Conservation (phyloP, 1,284 basidiomycete genomes). For the Marasmius tenuissimus region DNA sequence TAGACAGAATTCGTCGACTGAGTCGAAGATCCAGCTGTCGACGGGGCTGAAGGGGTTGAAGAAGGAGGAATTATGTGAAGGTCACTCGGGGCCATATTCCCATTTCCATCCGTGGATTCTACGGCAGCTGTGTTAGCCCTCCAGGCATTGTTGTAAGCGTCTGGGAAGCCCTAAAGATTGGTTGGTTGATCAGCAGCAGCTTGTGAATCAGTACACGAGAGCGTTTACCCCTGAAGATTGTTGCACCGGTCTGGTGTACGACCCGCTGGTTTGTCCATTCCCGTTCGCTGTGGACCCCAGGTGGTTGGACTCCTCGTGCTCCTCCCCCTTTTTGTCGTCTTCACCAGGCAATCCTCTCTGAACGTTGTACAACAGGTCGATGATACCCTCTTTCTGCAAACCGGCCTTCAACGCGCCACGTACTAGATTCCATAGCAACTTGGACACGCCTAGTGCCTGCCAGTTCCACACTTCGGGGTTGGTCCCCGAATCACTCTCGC, state of each 20-base stretch:
- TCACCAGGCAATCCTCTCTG: constrained; percentile 52
- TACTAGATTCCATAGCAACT: constrained; percentile 68
- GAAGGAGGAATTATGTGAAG: neutral
- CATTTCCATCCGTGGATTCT: constrained; percentile 12
- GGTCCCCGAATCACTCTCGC: constrained; percentile 53
- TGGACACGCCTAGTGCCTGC: constrained; percentile 67
- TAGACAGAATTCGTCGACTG: neutral
- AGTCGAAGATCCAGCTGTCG: neutral
- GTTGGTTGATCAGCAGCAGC: neutral
- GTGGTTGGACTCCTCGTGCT: constrained; percentile 31
- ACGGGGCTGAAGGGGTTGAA: neutral
- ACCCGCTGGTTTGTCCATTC: neutral
- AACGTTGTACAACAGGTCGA: constrained; percentile 54
- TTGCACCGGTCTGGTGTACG: neutral
- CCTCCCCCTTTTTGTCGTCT: constrained; percentile 37
- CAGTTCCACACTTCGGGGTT: constrained; percentile 67
- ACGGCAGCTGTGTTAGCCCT: constrained; percentile 46
- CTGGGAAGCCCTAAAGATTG: constrained; percentile 33
- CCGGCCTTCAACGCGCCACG: constrained; percentile 53
- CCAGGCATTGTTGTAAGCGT: constrained; percentile 58
- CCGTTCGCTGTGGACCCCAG: neutral
- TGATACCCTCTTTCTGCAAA: constrained; percentile 56
- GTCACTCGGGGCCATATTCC: neutral
- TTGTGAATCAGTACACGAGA: neutral
- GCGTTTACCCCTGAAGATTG: neutral